Evolutionary conservation across 768 basidiomycete species (phyloP), one percentile per base, ranked within the genome.

Genomic region (Boletellus ananiceps): DNA sequence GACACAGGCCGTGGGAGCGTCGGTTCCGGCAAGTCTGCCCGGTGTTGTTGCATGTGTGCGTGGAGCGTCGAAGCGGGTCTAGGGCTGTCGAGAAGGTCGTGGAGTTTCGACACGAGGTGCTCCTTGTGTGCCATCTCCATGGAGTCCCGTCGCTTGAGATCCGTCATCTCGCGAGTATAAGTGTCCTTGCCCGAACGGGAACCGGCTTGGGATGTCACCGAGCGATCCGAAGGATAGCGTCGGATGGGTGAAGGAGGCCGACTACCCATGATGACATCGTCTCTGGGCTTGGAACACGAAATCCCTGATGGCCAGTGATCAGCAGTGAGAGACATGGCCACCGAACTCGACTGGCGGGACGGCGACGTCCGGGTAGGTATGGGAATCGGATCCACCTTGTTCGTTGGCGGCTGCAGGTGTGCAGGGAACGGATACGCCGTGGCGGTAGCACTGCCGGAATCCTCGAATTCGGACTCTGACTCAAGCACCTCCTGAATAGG

Each of bases 1-100:
- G 55, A 57, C 15, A 23, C 44, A 16, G 65, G 51, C 27, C 59
- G 60, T 32, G 56, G 51, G 21, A 66, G 54, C 13, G 53, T 37
- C 2, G 66, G 55, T 34, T 64, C 57, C 4, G 62, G 56, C n/a
- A 64, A 35, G 13, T 62, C 66, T 37, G 58, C 60, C 31, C 67
- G 69, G 34, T 50, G 57, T 59, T 48, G 56, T 39, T 49, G 57
- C 61, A 72, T 67, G 56, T 63, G 74, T n/a, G 13, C 51, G 35
- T 77, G 68, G 4, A 79, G 52, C 6, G 54, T 75, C 4, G 79
- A 68, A 5, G 77, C 65, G 18, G 69, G 57, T 38, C 63, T 55
- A 15, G 73, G 64, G 45, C 75, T 74, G 40, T 69, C 70, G 12
- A 82, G 71, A 9, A 82, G 65, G 50, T 78, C 76, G 27, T 76